phyloP scores from a whole-genome alignment of 257 asterid species.

The Salvia miltiorrhiza region DNA sequence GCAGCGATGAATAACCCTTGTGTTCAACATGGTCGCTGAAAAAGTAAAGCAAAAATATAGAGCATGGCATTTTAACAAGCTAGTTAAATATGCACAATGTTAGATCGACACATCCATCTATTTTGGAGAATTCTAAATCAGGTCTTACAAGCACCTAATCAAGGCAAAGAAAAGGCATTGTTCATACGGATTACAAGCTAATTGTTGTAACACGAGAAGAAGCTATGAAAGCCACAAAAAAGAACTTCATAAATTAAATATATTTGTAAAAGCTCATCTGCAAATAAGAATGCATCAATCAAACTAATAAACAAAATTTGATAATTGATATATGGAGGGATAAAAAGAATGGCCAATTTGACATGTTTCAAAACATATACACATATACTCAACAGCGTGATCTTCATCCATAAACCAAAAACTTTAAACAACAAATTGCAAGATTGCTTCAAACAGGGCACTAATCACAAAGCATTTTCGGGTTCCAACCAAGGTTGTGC shows the following conservation, averaged over 20 bases:
- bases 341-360: not conserved
- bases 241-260: not conserved
- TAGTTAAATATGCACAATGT: not conserved
- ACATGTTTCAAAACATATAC: not conserved
- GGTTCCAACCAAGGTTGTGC: not conserved
- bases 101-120: not conserved
- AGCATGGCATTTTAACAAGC: not conserved
- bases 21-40: slow-evolving; percentile 50
- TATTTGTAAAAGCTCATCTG: not conserved
- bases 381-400: not conserved
- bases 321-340: not conserved
- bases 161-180: not conserved
- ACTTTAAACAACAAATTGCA: not conserved
- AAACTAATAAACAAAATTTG: not conserved
- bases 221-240: not conserved
- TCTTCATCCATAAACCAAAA: not conserved
- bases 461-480: not conserved
- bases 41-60: not conserved
- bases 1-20: slow-evolving; percentile 75
- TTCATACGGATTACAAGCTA: not conserved
- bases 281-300: not conserved
- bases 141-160: not conserved
- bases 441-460: not conserved
- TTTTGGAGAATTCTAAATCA: not conserved
- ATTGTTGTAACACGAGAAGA: not conserved